Evolutionary conservation across 495 filamentous ascomycete species (phyloP).

Genomic region (Talaromyces trachyspermus): DNA sequence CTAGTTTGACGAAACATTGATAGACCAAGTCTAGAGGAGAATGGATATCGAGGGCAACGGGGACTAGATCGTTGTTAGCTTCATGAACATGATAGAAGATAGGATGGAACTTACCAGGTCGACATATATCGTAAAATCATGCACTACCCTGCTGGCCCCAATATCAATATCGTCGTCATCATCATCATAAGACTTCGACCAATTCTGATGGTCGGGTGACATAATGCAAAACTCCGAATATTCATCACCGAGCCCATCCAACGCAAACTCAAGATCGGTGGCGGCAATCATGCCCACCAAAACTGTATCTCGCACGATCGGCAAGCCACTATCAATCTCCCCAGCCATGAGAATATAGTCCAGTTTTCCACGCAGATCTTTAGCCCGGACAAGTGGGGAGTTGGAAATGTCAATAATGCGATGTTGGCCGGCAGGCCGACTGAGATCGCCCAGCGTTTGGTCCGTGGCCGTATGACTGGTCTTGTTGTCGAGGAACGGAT

Average conservation of each 20-base stretch:
- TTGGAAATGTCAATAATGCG: slow-evolving; percentile 81
- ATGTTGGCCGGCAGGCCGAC: slow-evolving; percentile 61
- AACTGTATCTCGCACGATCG: slow-evolving; percentile 71
- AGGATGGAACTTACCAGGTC: slow-evolving; percentile 55
- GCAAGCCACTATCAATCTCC: slow-evolving; percentile 86
- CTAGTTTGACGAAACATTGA: slow-evolving; percentile 93
- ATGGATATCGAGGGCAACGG: slow-evolving; percentile 78
- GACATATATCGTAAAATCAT: slow-evolving; percentile 83
- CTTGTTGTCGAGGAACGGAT: slow-evolving; percentile 93
- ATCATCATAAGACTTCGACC: slow-evolving; percentile 47
- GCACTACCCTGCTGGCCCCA: slow-evolving; percentile 34
- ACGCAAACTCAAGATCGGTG: slow-evolving; percentile 87
- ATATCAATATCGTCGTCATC: no score
- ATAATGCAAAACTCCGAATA: slow-evolving; percentile 72
- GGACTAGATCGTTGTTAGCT: slow-evolving; percentile 40
- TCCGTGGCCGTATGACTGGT: slow-evolving; percentile 78
- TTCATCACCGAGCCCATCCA: slow-evolving; percentile 75
- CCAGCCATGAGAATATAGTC: slow-evolving; percentile 75
- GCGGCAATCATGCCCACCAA: slow-evolving; percentile 88
- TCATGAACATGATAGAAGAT: background rate
- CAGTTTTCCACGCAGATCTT: slow-evolving; percentile 68
- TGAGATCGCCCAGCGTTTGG: slow-evolving; percentile 76
- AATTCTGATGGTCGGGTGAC: slow-evolving; percentile 48
- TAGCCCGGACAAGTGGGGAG: slow-evolving; percentile 69
- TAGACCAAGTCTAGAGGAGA: slow-evolving; percentile 94